phyloP scores from a whole-genome alignment of 129 eudicot genomes.

The Kitagawia praeruptora region DNA sequence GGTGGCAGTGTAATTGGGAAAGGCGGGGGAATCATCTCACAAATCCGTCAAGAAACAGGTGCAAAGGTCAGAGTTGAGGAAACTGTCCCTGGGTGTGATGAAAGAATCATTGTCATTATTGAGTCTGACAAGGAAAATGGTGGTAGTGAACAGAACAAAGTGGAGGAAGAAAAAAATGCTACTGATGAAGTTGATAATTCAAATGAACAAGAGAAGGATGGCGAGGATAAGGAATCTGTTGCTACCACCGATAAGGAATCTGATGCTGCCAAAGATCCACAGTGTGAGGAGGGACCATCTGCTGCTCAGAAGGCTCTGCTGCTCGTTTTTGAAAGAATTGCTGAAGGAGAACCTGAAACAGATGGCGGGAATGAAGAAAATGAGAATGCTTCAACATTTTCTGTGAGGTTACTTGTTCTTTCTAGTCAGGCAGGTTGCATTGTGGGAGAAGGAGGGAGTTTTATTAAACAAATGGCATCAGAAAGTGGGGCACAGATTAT shows the following conservation, averaged over 20 bases:
- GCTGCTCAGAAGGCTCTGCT: slow-evolving; percentile 68
- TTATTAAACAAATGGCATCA: slow-evolving; percentile 62
- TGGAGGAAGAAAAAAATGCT: slow-evolving; percentile 34
- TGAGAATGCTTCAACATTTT: slow-evolving; percentile 26
- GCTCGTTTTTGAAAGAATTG: slow-evolving; percentile 63
- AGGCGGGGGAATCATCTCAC: slow-evolving; percentile 61
- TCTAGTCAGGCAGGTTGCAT: slow-evolving; percentile 72
- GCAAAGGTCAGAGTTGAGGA: slow-evolving; percentile 76
- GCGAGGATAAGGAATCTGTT: slow-evolving; percentile 28
- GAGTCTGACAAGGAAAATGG: slow-evolving; percentile 50
- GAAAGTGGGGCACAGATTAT: slow-evolving; percentile 82
- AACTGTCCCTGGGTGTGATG: slow-evolving; percentile 69
- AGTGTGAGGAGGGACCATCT: slow-evolving; percentile 40
- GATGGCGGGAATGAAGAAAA: slow-evolving; percentile 37
- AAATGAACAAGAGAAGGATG: slow-evolving; percentile 23
- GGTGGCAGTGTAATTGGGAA: slow-evolving; percentile 62
- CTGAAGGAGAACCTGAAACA: slow-evolving; percentile 44
- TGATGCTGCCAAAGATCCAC: slow-evolving; percentile 31
- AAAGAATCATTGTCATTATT: slow-evolving; percentile 55
- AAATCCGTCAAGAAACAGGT: slow-evolving; percentile 71
- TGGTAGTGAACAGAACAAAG: slow-evolving; percentile 29
- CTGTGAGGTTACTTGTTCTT: slow-evolving; percentile 57
- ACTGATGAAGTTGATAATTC: slow-evolving; percentile 27
- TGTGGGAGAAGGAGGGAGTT: slow-evolving; percentile 60
- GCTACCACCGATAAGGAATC: slow-evolving; percentile 33